Evolutionary conservation across 495 filamentous ascomycete species (phyloP).

Genomic region (Gamarada debralockiae): DNA sequence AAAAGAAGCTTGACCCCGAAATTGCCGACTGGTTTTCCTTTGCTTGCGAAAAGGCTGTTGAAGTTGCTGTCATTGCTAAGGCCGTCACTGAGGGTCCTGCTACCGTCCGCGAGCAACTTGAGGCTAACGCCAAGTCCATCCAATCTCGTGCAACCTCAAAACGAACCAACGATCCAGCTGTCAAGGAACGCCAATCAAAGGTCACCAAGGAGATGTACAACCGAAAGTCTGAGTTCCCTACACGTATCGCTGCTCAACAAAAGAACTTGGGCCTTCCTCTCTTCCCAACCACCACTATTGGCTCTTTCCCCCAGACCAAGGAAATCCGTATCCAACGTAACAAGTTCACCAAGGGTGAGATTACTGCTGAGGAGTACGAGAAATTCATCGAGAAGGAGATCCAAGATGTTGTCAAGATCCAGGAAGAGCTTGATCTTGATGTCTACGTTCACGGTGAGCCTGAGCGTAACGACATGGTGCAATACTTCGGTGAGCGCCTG

Average conservation of each 20-base stretch:
- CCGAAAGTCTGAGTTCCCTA: conserved; percentile 83
- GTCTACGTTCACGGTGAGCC: conserved; percentile 98
- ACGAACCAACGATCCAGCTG: conserved; percentile 92
- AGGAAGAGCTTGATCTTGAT: conserved; percentile 95
- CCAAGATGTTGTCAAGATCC: conserved; percentile 83
- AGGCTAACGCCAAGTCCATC: conserved; percentile 91
- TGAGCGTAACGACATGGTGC: conserved; percentile 99
- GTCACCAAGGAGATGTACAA: conserved; percentile 83
- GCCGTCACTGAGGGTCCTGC: conserved; percentile 89
- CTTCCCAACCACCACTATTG: conserved; percentile 99
- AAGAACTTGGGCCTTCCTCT: conserved; percentile 84
- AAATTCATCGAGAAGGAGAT: conserved; percentile 99
- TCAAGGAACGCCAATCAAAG: conserved; percentile 90
- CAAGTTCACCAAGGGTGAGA: conserved; percentile 98
- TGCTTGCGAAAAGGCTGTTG: conserved; percentile 87
- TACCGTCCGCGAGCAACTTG: conserved; percentile 76
- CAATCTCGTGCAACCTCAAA: conserved; percentile 83
- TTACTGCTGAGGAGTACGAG: conserved; percentile 87
- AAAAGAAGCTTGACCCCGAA: conserved; percentile 93
- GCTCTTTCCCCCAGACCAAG: conserved; percentile 98
- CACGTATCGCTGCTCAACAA: conserved; percentile 80
- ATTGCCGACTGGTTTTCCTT: conserved; percentile 98
- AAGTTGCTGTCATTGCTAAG: conserved; percentile 92
- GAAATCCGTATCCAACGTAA: conserved; percentile 94
- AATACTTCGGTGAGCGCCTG: conserved; percentile 98